A percentile compares a stretch with the other conserved stretches of the same genome.
These are phyloP conservation scores for Citrus inodora DNA, from an alignment of 345 rosid genomes.

Conservation along the genomic window DNA sequence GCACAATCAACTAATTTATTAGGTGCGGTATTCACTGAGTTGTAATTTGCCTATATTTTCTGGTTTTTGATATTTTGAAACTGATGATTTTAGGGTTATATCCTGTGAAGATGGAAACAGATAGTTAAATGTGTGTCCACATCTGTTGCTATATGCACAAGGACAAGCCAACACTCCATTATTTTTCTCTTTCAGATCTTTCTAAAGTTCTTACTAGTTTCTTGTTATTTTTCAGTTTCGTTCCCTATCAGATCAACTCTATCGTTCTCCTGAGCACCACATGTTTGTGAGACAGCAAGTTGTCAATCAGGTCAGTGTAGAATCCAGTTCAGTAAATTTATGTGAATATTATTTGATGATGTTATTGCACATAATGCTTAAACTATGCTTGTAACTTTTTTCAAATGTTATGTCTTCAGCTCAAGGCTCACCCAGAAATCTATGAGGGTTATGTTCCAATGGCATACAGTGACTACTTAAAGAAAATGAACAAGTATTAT, in stretches of 20 bases:
- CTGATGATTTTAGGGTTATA: background rate
- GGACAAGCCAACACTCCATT: background rate
- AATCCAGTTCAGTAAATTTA: background rate
- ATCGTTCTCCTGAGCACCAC: constrained; percentile 74
- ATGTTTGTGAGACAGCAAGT: constrained; percentile 66
- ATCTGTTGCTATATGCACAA: background rate
- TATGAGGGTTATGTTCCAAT: constrained; percentile 58
- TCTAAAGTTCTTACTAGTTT: constrained; percentile 12
- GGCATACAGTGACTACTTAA: constrained; percentile 52
- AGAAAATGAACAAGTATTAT: constrained; percentile 52
- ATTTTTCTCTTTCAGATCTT: background rate
- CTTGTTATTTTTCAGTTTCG: constrained; percentile 58
- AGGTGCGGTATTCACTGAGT: background rate
- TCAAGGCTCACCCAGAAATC: constrained; percentile 36
- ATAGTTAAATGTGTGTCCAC: background rate
- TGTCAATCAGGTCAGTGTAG: constrained; percentile 55
- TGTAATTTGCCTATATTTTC: background rate
- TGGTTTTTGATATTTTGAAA: background rate
- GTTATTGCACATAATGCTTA: background rate
- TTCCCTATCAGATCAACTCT: constrained; percentile 84
- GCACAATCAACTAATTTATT: background rate
- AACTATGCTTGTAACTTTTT: background rate
- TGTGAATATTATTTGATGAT: background rate
- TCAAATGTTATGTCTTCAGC: constrained; percentile 33
- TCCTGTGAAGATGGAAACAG: background rate